Evolutionary conservation across 176 grass and related monocot species (phyloP), one percentile per base, ranked within the genome.

Genomic region (Bromus sterilis): DNA sequence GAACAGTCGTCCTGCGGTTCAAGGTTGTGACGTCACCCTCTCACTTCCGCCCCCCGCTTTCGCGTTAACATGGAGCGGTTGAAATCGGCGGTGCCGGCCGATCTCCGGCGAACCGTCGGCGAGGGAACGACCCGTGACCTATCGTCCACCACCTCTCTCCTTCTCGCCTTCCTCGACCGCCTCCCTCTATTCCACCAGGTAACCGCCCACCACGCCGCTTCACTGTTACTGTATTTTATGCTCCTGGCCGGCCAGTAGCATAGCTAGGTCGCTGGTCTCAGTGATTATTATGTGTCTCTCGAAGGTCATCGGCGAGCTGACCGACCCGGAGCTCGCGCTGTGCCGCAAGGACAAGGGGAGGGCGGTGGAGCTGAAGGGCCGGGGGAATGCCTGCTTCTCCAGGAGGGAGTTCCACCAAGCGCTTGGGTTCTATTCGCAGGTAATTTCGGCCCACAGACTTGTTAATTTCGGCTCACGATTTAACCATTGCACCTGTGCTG

Each of bases 121-220:
- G 92, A 85, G 69, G 84, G 92, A 36, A 77, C 84, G 75, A 62
- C 90, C 34, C 75, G 79, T 7, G 84, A 86, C 32, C 86, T 98
- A 58, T 58, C 64, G 0, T 39, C 37, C 75, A 93, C 90, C 1
- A 89, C 80, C 56, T 86, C 90, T 70, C 58, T 74, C 20, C 59
- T 98, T 44, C 76, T 94, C 14, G 21, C 62, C 11, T 98, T 98
- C 66, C 75, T 98, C 8, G 75, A 81, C 4, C 66, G 51, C 36
- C 75, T 91, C 64, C 90, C 90, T 43, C 85, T 93, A 23, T 98
- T 98, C 78, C 90, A 94, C 35, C 74, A 93, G 62, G 95, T 98
- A 86, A 89, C 9, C 42, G 46, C 40, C 60, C 8, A 9, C 24
- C 37, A 56, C 28, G 11, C 53, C 21, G 37, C 39, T 31, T 67